A percentile compares a stretch with the other conserved stretches of the same genome.
phyloP scores from a whole-genome alignment of 2,329 filamentous ascomycete species.

The Clarireedia hainanense region DNA sequence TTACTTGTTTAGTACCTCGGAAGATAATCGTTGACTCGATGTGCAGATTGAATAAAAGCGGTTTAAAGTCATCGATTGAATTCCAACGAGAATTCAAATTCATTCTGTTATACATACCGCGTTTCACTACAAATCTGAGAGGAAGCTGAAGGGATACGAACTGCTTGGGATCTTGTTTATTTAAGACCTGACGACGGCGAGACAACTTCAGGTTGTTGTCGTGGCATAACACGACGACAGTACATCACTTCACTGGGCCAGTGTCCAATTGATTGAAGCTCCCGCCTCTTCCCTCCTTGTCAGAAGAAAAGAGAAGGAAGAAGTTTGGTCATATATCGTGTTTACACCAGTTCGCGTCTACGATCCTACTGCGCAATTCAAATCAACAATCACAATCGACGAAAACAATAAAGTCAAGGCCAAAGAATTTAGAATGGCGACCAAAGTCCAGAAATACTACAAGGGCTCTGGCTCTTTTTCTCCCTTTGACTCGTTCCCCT shows the following conservation, averaged over 20 bases:
- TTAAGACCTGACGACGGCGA: no score
- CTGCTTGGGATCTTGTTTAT: background rate
- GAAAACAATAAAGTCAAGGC: background rate
- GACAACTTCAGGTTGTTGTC: no score
- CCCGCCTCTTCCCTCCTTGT: no score
- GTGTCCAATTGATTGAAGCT: no score
- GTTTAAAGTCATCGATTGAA: constrained; percentile 15
- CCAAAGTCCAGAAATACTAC: constrained; percentile 2
- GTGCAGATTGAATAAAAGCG: constrained; percentile 12
- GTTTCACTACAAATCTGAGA: constrained; percentile 3
- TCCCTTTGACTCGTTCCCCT: background rate
- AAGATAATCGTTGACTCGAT: constrained; percentile 14
- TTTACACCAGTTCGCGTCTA: no score
- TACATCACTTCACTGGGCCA: no score
- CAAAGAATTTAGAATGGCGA: background rate
- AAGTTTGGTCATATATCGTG: no score
- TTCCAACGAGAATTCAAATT: constrained; percentile 20
- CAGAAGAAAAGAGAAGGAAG: no score
- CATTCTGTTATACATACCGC: constrained; percentile 23
- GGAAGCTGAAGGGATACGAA: constrained; percentile 8
- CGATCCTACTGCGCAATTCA: background rate
- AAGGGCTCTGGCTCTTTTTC: background rate
- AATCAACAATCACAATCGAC: background rate
- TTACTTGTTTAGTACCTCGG: no score
- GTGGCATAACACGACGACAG: no score